Evolutionary conservation across 2,329 filamentous ascomycete species (phyloP), one percentile per base, ranked within the genome.

Genomic region (Monosporascus cannonballus): DNA sequence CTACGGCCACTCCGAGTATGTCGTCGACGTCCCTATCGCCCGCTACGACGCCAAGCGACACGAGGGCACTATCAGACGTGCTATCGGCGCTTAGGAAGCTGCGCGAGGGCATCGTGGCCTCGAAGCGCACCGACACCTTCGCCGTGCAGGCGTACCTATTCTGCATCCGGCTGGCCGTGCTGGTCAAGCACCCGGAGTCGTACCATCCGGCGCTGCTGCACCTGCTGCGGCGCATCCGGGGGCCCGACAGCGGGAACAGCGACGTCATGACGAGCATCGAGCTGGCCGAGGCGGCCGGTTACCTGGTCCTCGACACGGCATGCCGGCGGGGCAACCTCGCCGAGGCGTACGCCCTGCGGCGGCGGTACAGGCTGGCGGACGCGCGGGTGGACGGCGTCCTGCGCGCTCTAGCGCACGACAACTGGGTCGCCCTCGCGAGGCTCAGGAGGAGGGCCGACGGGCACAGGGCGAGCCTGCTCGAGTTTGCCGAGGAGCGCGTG

Each of bases 61-160:
- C 80, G 14, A 80, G 83, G 59, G 84, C 88, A 58, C 79, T 96
- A 30, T 80, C 86, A 2, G 83, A 81, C 20, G 84, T 97, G 50
- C 78, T 96, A 51, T 81, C 89, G 63, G 89, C 93, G 3, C 85
- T 97, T 66, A 86, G 94, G 56, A 97, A 96, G 69, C 81, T 99
- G 34, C 85, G 94, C 52, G 94, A 99, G 74, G 92, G 87, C 24
- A 86, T 97, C 47, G 83, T 96, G 3, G 89, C 89, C 14, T 85
- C 88, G 8, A 83, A 84, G 50, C 84, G 92, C 20, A 75, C 78
- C 37, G 89, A 96, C 65, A 76, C 82, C 50, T 99, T 99, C 70
- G 86, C 93, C 1, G 84, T 88, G n/a, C 85, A 91, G 61, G 89
- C 86, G 17, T 96, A 97, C 71, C 84, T 96, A 56, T 97, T 97